Evolutionary conservation across 805 yeast genomes (phyloP).

Genomic region (Candida ovalis): DNA sequence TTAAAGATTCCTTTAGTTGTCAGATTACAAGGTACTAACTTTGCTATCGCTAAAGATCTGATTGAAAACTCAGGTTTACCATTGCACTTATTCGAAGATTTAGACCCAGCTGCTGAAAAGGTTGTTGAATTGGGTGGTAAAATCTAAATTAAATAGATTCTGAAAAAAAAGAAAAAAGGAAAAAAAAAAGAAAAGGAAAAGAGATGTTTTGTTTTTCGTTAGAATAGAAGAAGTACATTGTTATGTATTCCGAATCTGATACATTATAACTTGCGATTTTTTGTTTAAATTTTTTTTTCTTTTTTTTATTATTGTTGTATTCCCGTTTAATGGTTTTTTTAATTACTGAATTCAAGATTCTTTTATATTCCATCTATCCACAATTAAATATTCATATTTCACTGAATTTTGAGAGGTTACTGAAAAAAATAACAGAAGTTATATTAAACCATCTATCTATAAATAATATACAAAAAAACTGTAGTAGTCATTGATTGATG

Average conservation of each 20-base stretch:
- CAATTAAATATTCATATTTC: too few species aligned
- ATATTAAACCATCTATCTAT: neutral
- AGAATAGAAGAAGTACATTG: neutral
- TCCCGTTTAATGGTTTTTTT: neutral
- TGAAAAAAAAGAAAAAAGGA: neutral
- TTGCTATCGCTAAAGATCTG: constrained; percentile 81
- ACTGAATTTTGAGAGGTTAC: too few species aligned
- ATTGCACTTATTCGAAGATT: constrained; percentile 85
- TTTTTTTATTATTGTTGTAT: constrained; percentile 1
- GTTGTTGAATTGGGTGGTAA: constrained; percentile 63
- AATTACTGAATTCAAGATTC: neutral
- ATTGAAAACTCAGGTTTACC: constrained; percentile 86
- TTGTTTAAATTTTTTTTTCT: neutral
- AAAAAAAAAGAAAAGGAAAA: too few species aligned
- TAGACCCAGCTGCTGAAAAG: constrained; percentile 96
- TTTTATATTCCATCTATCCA: neutral
- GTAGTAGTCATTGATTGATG: neutral
- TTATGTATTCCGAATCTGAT: too few species aligned
- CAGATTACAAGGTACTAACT: constrained; percentile 98
- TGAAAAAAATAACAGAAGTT: neutral
- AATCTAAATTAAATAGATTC: neutral
- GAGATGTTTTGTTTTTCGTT: neutral
- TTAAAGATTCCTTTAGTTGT: constrained; percentile 94
- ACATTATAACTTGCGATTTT: too few species aligned
- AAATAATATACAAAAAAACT: neutral